phyloP scores from a whole-genome alignment of 306 rosid genomes.

The Ziziphus jujuba region DNA sequence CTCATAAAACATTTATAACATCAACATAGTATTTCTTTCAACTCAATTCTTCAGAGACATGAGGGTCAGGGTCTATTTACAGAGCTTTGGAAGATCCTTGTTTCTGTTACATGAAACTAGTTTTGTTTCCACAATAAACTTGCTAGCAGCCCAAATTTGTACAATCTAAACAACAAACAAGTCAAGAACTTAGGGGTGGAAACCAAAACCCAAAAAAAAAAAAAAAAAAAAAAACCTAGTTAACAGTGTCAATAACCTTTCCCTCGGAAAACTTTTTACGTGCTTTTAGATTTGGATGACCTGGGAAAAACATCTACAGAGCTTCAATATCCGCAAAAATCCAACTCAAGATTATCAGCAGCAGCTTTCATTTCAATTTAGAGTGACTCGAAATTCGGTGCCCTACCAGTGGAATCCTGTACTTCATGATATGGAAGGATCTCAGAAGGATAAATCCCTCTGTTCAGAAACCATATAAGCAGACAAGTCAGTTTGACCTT shows the following conservation, averaged over 20 bases:
- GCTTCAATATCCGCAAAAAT: slow-evolving; percentile 57
- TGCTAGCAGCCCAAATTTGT: too few species aligned
- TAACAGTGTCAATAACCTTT: neutral
- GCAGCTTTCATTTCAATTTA: slow-evolving; percentile 46
- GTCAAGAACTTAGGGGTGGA: too few species aligned
- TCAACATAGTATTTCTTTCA: too few species aligned
- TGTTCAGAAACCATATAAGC: slow-evolving; percentile 43
- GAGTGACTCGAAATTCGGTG: slow-evolving; percentile 37
- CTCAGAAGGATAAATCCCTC: slow-evolving; percentile 76
- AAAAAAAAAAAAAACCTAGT: neutral
- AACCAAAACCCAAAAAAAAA: too few species aligned
- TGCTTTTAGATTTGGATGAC: slow-evolving; percentile 34
- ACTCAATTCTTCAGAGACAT: too few species aligned
- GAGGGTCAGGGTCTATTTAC: too few species aligned
- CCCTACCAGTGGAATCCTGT: slow-evolving; percentile 23
- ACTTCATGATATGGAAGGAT: slow-evolving; percentile 64
- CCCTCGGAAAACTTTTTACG: neutral
- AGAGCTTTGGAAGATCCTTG: too few species aligned
- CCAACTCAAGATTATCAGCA: slow-evolving; percentile 48
- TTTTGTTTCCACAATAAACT: too few species aligned
- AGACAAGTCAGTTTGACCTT: slow-evolving; percentile 16
- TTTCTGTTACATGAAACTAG: too few species aligned
- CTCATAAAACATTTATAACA: too few species aligned
- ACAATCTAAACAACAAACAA: too few species aligned
- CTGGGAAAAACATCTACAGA: slow-evolving; percentile 60